phyloP scores from a whole-genome alignment of 441 rosid genomes.

The Metrosideros polymorpha region DNA sequence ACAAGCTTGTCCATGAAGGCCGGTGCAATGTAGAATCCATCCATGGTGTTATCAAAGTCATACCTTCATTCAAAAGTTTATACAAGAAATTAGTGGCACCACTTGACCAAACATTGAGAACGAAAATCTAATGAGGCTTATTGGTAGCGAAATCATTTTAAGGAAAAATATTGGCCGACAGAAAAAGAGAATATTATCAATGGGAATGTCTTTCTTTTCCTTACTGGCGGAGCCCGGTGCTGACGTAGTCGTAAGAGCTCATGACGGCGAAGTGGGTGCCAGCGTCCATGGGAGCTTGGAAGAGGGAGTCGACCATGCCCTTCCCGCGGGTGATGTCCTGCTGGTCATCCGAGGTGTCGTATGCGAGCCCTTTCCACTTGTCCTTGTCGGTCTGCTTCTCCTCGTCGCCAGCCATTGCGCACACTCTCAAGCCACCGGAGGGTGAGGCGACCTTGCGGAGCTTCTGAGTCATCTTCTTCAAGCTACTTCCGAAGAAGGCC shows the following conservation, averaged over 20 bases:
- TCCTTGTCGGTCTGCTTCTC: conserved; percentile 57
- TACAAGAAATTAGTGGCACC: neutral
- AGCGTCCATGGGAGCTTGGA: conserved; percentile 69
- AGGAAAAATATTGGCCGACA: neutral
- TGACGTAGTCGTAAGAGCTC: conserved; percentile 72
- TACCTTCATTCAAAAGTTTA: conserved; percentile 26
- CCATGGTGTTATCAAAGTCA: conserved; percentile 71
- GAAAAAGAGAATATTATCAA: neutral
- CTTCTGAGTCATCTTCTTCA: conserved; percentile 57
- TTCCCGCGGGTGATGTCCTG: conserved; percentile 93
- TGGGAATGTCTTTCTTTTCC: conserved; percentile 2
- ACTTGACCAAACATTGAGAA: neutral
- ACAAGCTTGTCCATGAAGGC: conserved; percentile 98
- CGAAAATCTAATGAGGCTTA: neutral
- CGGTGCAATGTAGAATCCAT: conserved; percentile 84
- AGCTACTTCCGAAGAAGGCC: conserved; percentile 49
- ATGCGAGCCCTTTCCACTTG: conserved; percentile 69
- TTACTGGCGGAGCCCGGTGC: conserved; percentile 66
- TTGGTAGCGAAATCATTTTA: neutral
- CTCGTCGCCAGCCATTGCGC: conserved; percentile 41
- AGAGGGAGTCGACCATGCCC: conserved; percentile 83
- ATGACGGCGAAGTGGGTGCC: conserved; percentile 81
- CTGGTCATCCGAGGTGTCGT: conserved; percentile 78
- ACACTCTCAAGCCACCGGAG: conserved; percentile 40
- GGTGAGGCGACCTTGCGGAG: conserved; percentile 26